These are phyloP conservation scores for Candida palmyrensis DNA, from an alignment of 805 yeast species.

Conservation along the genomic window DNA sequence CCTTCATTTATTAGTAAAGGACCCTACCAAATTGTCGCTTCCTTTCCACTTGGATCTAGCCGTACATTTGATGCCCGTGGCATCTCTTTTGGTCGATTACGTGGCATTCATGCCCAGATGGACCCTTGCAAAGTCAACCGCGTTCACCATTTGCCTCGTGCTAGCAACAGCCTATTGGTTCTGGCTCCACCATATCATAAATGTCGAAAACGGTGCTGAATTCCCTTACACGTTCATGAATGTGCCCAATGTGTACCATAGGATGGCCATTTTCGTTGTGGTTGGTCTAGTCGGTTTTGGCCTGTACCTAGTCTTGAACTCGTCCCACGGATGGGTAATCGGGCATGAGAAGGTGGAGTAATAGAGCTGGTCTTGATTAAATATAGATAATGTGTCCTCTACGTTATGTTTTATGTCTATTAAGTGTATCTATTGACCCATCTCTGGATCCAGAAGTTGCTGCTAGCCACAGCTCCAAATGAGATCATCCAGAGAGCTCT, in stretches of 20 bases:
- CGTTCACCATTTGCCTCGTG: constrained; percentile 31
- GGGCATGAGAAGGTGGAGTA: constrained; percentile 8
- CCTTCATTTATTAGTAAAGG: constrained; percentile 41
- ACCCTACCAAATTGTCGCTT: constrained; percentile 27
- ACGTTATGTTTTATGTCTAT: background rate
- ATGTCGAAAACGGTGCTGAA: constrained; percentile 39
- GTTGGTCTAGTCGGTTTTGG: constrained; percentile 33
- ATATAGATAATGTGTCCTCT: no score
- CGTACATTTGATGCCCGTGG: constrained; percentile 56
- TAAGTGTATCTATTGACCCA: background rate
- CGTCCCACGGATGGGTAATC: constrained; percentile 17
- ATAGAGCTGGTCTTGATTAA: no score
- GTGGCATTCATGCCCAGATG: constrained; percentile 47
- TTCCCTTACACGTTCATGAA: constrained; percentile 71
- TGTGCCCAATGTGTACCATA: constrained; percentile 37
- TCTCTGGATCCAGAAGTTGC: background rate
- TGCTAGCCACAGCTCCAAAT: constrained; percentile 3
- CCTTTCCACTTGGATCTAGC: constrained; percentile 50
- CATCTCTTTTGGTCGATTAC: constrained; percentile 50
- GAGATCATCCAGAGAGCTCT: constrained; percentile 9
- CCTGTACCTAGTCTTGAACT: constrained; percentile 25
- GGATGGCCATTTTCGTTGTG: constrained; percentile 44
- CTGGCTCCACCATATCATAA: constrained; percentile 44
- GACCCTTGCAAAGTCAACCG: constrained; percentile 27
- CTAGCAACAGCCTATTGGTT: constrained; percentile 50